Percentiles rank a stretch among this genome's conserved stretches.
Evolutionary conservation across 257 asterid species (phyloP).

Genomic region (Rhazya stricta): DNA sequence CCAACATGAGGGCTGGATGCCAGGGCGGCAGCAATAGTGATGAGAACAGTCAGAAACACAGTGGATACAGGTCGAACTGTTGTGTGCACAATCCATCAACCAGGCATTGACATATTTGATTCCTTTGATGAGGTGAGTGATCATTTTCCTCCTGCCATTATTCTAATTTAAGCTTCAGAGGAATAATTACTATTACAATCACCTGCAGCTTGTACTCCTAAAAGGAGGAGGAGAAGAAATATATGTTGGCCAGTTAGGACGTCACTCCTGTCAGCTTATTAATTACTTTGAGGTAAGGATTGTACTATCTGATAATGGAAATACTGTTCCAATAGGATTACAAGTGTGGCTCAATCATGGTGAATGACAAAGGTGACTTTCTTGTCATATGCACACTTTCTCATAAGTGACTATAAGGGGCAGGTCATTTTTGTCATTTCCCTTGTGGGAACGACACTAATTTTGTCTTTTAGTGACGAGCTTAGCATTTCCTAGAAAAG

Average conservation of each 20-base stretch:
- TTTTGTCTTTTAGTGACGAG: too few species aligned
- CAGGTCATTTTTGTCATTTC: too few species aligned
- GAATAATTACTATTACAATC: neutral
- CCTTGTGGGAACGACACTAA: too few species aligned
- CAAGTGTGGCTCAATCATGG: too few species aligned
- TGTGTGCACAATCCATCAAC: constrained; percentile 93
- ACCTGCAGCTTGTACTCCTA: constrained; percentile 57
- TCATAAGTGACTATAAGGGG: too few species aligned
- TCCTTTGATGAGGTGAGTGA: constrained; percentile 73
- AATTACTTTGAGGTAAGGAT: constrained; percentile 63
- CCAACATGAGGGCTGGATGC: constrained; percentile 95
- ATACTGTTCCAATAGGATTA: neutral
- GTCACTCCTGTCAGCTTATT: constrained; percentile 50
- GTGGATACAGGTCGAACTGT: constrained; percentile 85
- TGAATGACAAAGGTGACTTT: too few species aligned
- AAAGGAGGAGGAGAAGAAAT: constrained; percentile 80
- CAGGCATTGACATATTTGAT: constrained; percentile 82
- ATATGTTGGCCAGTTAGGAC: constrained; percentile 75
- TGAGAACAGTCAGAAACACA: constrained; percentile 90
- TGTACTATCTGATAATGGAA: neutral
- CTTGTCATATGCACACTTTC: too few species aligned
- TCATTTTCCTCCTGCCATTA: neutral
- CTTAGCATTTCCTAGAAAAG: too few species aligned
- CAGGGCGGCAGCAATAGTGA: constrained; percentile 86
- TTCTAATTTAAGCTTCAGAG: neutral